Conservation (phyloP, 2,329 filamentous ascomycete species). For the Elsinoe ampelina region DNA sequence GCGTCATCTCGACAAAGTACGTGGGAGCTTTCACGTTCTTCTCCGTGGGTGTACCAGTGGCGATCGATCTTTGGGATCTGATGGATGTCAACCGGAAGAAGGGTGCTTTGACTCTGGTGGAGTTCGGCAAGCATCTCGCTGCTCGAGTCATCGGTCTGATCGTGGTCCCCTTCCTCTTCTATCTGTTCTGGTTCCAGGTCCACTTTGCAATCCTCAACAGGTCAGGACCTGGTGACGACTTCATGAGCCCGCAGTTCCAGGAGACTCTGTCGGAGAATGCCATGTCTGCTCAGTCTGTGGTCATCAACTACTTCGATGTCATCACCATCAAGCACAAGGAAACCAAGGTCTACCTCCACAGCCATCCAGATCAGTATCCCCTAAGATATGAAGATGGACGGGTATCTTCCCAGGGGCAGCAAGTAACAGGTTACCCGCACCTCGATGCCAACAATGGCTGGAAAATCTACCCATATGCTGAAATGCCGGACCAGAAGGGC, state of each 20-base stretch:
- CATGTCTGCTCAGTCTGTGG: constrained; percentile 78
- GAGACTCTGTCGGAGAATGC: constrained; percentile 91
- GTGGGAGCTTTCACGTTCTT: constrained; percentile 95
- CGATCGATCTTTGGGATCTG: constrained; percentile 91
- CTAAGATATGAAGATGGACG: constrained; percentile 94
- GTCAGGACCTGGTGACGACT: constrained; percentile 93
- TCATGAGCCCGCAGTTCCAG: constrained; percentile 98
- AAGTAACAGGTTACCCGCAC: constrained; percentile 95
- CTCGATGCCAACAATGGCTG: constrained; percentile 99
- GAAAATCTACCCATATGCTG: constrained; percentile 68
- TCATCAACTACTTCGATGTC: constrained; percentile 80
- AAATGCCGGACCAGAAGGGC: constrained; percentile 44
- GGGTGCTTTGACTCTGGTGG: constrained; percentile 66
- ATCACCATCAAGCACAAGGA: constrained; percentile 93
- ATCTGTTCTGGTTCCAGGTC: constrained; percentile 99
- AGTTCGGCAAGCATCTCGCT: constrained; percentile 82
- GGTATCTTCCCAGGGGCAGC: constrained; percentile 92
- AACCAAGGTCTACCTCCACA: constrained; percentile 92
- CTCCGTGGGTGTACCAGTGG: constrained; percentile 86
- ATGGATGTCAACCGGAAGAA: constrained; percentile 78
- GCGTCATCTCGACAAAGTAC: constrained; percentile 97
- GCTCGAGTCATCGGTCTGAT: constrained; percentile 82
- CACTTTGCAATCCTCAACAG: constrained; percentile 83
- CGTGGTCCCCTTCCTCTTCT: constrained; percentile 89
- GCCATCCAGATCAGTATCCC: constrained; percentile 79